Conservation (phyloP, 768 basidiomycete genomes). For the Rhizopogon vinicolor region DNA sequence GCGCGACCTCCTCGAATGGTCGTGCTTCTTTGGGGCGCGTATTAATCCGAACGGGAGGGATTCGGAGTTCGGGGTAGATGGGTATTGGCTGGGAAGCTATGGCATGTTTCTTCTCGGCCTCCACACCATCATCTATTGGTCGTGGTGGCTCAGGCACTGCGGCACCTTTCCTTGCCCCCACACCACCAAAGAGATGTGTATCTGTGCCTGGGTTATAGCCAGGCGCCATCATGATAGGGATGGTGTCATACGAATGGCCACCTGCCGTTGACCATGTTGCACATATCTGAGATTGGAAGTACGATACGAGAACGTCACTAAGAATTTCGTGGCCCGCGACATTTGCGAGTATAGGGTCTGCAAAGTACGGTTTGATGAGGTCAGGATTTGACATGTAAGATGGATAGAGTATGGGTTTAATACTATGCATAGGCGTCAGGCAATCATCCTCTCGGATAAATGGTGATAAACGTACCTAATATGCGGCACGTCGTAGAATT, state of each 20-base stretch:
- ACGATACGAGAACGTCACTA: conserved; percentile 87
- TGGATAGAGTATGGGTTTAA: conserved; percentile 79
- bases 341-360: conserved; percentile 81
- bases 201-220: conserved; percentile 32
- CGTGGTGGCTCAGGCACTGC: conserved; percentile 44
- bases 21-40: conserved; percentile 49
- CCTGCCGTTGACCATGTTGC: conserved; percentile 73
- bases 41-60: conserved; percentile 73
- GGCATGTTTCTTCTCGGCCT: conserved; percentile 21
- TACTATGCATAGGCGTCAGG: conserved; percentile 33
- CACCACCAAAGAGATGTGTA: conserved; percentile 73
- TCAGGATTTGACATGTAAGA: conserved; percentile 74
- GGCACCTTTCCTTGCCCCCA: conserved; percentile 76
- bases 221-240: conserved; percentile 37
- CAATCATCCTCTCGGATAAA: background rate
- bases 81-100: conserved; percentile 12
- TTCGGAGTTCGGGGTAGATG: conserved; percentile 29
- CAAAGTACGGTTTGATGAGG: conserved; percentile 65
- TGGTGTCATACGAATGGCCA: conserved; percentile 60
- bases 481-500: conserved; percentile 97
- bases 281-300: conserved; percentile 89
- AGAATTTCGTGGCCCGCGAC: conserved; percentile 78
- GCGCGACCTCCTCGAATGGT: conserved; percentile 81
- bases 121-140: conserved; percentile 27
- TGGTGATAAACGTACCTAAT: conserved; percentile 47